phyloP scores from a whole-genome alignment of 805 yeast genomes.

The Saccharomycopsis amapae region DNA sequence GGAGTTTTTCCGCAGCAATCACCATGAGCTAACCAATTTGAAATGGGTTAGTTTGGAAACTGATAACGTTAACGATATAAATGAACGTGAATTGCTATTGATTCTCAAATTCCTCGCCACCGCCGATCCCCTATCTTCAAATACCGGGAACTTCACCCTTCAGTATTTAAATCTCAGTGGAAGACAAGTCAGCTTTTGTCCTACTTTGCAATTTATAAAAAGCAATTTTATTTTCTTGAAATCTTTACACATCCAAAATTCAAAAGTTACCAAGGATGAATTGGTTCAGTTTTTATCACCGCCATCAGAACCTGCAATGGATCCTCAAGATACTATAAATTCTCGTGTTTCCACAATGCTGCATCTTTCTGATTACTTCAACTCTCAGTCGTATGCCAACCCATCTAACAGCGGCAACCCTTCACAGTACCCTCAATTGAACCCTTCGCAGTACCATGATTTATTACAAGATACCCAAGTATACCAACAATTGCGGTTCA shows the following conservation, averaged over 20 bases:
- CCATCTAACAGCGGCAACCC: not conserved
- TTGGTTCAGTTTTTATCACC: slow-evolving; percentile 42
- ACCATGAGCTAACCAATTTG: not conserved
- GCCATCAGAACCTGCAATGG: slow-evolving; percentile 34
- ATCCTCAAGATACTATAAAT: not conserved
- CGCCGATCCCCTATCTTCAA: not conserved
- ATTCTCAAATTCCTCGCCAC: slow-evolving; percentile 4
- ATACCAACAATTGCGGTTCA: slow-evolving; percentile 29
- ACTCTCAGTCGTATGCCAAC: not conserved
- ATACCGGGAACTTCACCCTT: slow-evolving; percentile 6
- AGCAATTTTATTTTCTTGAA: slow-evolving; percentile 14
- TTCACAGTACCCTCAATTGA: slow-evolving; percentile 1
- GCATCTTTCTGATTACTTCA: slow-evolving; percentile 10
- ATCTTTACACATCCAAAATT: slow-evolving; percentile 28
- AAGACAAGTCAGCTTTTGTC: slow-evolving; percentile 4
- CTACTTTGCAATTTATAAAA: slow-evolving; percentile 13
- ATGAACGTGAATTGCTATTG: slow-evolving; percentile 13
- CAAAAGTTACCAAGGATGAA: slow-evolving; percentile 47
- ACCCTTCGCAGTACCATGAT: not conserved
- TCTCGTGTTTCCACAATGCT: slow-evolving; percentile 8
- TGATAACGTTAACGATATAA: slow-evolving; percentile 17
- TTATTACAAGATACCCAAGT: slow-evolving; percentile 2
- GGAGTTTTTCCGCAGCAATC: slow-evolving; percentile 11
- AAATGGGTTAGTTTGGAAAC: slow-evolving; percentile 20
- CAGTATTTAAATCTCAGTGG: slow-evolving; percentile 19